phyloP scores from a whole-genome alignment of 768 basidiomycete genomes.

The Phallus indusiatus region DNA sequence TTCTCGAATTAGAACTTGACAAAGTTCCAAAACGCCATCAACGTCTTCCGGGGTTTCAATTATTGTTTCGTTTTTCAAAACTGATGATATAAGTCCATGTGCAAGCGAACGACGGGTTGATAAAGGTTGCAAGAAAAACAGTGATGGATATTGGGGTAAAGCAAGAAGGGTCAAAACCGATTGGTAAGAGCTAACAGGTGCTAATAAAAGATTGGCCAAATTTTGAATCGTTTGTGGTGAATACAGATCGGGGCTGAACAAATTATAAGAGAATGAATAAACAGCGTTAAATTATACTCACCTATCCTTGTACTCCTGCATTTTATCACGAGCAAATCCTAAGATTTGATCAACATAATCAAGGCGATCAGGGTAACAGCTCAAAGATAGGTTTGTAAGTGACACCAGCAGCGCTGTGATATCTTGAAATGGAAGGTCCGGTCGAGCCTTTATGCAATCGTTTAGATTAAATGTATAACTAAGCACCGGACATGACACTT shows the following conservation, averaged over 20 bases:
- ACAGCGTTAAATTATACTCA: conserved; percentile 21
- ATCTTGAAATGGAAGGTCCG: conserved; percentile 95
- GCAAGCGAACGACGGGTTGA: conserved; percentile 86
- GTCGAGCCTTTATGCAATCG: conserved; percentile 60
- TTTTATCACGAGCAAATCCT: conserved; percentile 78
- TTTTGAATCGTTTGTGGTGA: conserved; percentile 80
- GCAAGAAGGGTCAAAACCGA: conserved; percentile 96
- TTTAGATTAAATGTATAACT: background rate
- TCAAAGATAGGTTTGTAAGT: conserved; percentile 86
- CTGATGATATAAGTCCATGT: conserved; percentile 88
- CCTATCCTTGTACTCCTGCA: conserved; percentile 79
- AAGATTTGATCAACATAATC: conserved; percentile 97
- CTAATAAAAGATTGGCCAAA: conserved; percentile 83
- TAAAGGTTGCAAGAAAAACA: conserved; percentile 81
- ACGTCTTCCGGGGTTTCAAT: conserved; percentile 93
- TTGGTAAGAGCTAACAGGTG: conserved; percentile 94
- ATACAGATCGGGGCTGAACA: conserved; percentile 72
- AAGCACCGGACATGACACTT: conserved; percentile 14
- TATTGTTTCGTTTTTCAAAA: conserved; percentile 93
- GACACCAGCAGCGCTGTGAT: conserved; percentile 95
- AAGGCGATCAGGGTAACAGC: conserved; percentile 93
- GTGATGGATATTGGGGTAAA: conserved; percentile 78
- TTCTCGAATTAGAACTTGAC: conserved; percentile 86
- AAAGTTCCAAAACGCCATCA: conserved; percentile 84
- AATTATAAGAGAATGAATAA: conserved; percentile 8